Evolutionary conservation across 352 stramenopile species (phyloP), one percentile per base, ranked within the genome.

Genomic region (Globisporangium cederbergense): DNA sequence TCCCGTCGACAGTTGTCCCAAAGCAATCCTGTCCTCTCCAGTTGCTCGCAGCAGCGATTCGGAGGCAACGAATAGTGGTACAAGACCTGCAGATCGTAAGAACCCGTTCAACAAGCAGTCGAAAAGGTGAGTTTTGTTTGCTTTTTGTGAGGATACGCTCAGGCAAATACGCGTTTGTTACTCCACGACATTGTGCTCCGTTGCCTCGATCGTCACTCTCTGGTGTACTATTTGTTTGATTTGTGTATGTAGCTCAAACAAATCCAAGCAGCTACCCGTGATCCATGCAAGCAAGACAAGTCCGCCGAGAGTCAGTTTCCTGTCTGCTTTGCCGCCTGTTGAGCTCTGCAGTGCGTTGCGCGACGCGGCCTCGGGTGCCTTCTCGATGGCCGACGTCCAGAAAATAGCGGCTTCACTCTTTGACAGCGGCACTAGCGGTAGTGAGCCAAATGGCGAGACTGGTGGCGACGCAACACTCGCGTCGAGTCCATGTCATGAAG

Each of bases 1-100:
- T 8, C n/a, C 18, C 32, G 14, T 49, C 32, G 18, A 9, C 18
- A 22, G 36, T 18, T 67, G 61, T 36, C 61, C 61, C 9, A 20
- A 38, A 25, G 60, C 49, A 34, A 51, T 65, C n/a, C n/a, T 58
- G 18, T 30, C 60, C 18, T 65, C 49, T 38, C 60, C 50, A 16
- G 60, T 65, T 14, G 52, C 52, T 18, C 9, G 20, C 22, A 10
- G 18, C 13, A 11, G 4, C 9, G 30, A 58, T 9, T 42, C 4
- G 14, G 2, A 32, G 11, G 46, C 4, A 11, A 32, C 22, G 2
- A 20, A 18, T 13, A 11, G 34, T 4, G 28, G 32, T 11, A n/a
- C 32, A 46, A 45, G 14, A 3, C 22, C 32, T 11, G 10, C 10
- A 14, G 32, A 46, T 34, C 52, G 52, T 32, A 58, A 58, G 32